These are phyloP conservation scores for Fusarium sp. DNA, from an alignment of 2,329 filamentous ascomycete genomes.

Conservation along the genomic window DNA sequence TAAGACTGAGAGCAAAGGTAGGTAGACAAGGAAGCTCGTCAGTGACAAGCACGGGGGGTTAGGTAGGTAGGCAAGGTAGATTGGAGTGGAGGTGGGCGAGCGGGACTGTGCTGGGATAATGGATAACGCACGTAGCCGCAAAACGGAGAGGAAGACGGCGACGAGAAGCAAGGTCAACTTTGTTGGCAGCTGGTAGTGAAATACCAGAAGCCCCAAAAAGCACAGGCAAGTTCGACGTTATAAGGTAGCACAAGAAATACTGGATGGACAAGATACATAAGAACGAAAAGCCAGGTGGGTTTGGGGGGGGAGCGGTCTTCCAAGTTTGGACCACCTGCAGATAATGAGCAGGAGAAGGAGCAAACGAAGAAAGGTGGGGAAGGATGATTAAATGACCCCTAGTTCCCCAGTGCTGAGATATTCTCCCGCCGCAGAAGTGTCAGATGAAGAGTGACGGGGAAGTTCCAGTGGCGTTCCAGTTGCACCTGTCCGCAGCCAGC, in stretches of 20 bases:
- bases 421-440: conserved; percentile 25
- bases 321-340: conserved; percentile 24
- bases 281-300: conserved; percentile 20
- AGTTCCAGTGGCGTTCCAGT: conserved; percentile 25
- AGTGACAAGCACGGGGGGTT: conserved; percentile 29
- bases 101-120: conserved; percentile 23
- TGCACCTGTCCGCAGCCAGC: not conserved
- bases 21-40: conserved; percentile 23
- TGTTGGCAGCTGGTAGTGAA: conserved; percentile 19
- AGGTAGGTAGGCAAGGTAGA: conserved; percentile 2
- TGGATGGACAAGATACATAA: conserved; percentile 14
- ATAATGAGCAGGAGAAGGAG: conserved; percentile 31
- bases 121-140: conserved; percentile 23
- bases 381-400: conserved; percentile 33
- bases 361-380: conserved; percentile 40
- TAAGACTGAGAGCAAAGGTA: conserved; percentile 12
- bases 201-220: conserved; percentile 15
- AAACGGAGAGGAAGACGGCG: conserved; percentile 21
- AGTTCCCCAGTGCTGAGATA: conserved; percentile 24
- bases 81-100: conserved; percentile 34
- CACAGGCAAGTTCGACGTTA: conserved; percentile 18
- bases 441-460: conserved; percentile 22
- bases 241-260: conserved; percentile 16
- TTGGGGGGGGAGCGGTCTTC: conserved; percentile 27
- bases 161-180: conserved; percentile 5